These are phyloP conservation scores for Pseudogymnoascus sp. DNA, from an alignment of 2,329 filamentous ascomycete genomes.

Conservation along the genomic window DNA sequence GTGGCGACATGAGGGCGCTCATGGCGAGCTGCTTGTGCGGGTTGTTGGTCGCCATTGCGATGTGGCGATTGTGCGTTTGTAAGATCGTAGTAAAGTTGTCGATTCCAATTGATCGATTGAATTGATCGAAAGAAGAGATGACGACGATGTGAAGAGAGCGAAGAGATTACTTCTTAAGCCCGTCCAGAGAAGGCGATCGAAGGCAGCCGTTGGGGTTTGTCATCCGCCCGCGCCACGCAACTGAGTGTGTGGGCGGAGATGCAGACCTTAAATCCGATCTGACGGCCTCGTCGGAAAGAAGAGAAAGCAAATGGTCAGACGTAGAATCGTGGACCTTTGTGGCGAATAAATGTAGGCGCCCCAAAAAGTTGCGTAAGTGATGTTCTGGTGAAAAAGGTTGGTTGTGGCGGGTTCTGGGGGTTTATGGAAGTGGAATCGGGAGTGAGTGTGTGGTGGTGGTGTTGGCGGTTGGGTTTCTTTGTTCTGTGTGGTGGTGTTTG, in stretches of 20 bases:
- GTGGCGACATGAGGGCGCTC: slow-evolving; percentile 53
- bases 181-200: background rate
- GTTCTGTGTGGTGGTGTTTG: background rate
- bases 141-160: background rate
- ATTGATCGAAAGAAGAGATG: background rate
- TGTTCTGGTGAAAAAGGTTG: background rate
- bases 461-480: background rate
- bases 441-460: background rate
- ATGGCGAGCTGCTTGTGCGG: slow-evolving; percentile 30
- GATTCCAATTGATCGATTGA: background rate
- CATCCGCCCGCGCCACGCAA: background rate
- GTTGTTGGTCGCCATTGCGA: background rate
- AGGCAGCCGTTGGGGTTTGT: background rate
- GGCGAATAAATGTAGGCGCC: background rate
- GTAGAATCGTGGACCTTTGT: background rate
- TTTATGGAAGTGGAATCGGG: background rate
- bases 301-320: background rate
- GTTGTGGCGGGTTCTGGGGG: background rate
- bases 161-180: background rate
- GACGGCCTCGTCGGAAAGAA: background rate
- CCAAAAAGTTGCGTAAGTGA: background rate
- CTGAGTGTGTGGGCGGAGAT: background rate
- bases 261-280: background rate
- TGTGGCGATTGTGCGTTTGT: background rate
- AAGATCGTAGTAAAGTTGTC: background rate